phyloP scores from a whole-genome alignment of 441 rosid species.

The Pelargonium fulgidum region DNA sequence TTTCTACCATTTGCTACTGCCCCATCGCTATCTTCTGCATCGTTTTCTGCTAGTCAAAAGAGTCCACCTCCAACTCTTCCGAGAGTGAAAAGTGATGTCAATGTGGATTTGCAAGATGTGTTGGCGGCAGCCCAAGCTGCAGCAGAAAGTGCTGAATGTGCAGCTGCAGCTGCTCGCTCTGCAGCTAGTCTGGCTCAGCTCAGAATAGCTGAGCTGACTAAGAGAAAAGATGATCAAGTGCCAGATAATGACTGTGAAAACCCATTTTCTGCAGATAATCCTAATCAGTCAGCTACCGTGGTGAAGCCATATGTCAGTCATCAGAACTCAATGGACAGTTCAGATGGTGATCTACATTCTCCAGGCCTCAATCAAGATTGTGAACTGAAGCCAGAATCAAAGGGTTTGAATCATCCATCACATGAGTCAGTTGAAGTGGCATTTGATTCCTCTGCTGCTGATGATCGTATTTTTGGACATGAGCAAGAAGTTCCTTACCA shows the following conservation, averaged over 20 bases:
- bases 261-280: slow-evolving; percentile 46
- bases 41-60: slow-evolving; percentile 32
- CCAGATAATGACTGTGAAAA: slow-evolving; percentile 42
- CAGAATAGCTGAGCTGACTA: slow-evolving; percentile 67
- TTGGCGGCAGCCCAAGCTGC: slow-evolving; percentile 83
- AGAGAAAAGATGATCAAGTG: slow-evolving; percentile 40
- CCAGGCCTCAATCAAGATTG: no score
- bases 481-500: slow-evolving; percentile 33
- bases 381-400: no score
- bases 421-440: slow-evolving; percentile 27
- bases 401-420: no score
- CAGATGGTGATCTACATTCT: slow-evolving; percentile 12
- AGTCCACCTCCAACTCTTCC: slow-evolving; percentile 27
- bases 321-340: slow-evolving; percentile 37
- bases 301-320: slow-evolving; percentile 36
- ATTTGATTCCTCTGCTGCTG: slow-evolving; percentile 27
- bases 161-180: slow-evolving; percentile 89
- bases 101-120: slow-evolving; percentile 73
- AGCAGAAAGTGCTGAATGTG: slow-evolving; percentile 83
- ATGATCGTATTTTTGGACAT: slow-evolving; percentile 25
- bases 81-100: slow-evolving; percentile 34
- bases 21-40: slow-evolving; percentile 33
- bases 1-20: slow-evolving; percentile 57
- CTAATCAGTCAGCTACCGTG: slow-evolving; percentile 27
- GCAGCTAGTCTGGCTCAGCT: slow-evolving; percentile 91